Conservation (phyloP, 306 rosid genomes). For the Hippophae rhamnoides region DNA sequence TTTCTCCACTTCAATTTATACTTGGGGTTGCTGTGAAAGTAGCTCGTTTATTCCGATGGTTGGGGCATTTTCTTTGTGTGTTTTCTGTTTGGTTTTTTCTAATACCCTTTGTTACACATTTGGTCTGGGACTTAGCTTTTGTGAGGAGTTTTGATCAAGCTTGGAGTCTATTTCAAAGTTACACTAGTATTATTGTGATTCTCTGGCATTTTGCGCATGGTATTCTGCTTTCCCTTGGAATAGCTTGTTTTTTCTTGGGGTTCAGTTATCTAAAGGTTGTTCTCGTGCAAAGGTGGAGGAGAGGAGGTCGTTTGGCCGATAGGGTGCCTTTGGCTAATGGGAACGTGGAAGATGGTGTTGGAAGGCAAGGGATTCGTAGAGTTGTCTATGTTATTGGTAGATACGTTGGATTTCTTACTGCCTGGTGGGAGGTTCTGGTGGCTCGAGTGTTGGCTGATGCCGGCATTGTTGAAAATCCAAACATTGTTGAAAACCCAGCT, state of each 20-base stretch:
- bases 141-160: slow-evolving; percentile 6
- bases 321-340: background rate
- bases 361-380: background rate
- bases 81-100: slow-evolving; percentile 8
- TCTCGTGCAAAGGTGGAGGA: background rate
- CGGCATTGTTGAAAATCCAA: slow-evolving; percentile 4
- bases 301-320: slow-evolving; percentile 8
- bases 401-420: background rate
- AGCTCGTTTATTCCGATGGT: background rate
- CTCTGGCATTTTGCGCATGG: slow-evolving; percentile 8
- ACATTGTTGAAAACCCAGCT: slow-evolving; percentile 1
- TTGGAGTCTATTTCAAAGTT: slow-evolving; percentile 8
- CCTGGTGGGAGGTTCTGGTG: slow-evolving; percentile 9
- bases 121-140: slow-evolving; percentile 16
- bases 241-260: slow-evolving; percentile 10
- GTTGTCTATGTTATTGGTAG: slow-evolving; percentile 7
- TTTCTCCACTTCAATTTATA: slow-evolving; percentile 8
- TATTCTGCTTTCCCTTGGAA: slow-evolving; percentile 10
- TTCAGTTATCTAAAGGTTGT: background rate
- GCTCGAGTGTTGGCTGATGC: slow-evolving; percentile 1
- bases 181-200: background rate
- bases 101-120: slow-evolving; percentile 12
- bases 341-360: background rate
- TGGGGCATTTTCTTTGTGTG: slow-evolving; percentile 1
- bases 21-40: slow-evolving; percentile 13